phyloP scores from a whole-genome alignment of 2,329 filamentous ascomycete genomes.

The Cytospora chrysosperma region DNA sequence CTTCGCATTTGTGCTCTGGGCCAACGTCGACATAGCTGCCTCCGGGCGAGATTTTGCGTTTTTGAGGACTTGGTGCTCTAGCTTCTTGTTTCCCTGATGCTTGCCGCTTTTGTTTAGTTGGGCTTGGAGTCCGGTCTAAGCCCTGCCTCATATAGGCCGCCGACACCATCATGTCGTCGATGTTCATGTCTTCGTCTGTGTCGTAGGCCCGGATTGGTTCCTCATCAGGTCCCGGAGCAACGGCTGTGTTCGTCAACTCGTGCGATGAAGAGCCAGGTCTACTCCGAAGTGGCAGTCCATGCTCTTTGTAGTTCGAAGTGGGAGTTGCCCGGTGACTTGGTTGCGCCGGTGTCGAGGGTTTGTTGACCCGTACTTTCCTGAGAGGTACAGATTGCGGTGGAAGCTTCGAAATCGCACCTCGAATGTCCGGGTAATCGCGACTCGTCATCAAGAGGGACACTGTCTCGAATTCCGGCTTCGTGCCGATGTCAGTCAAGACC shows the following conservation, averaged over 20 bases:
- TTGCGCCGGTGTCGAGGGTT: not conserved
- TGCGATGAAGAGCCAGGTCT: not conserved
- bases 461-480: not conserved
- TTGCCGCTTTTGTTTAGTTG: not conserved
- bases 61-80: not conserved
- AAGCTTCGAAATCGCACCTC: not conserved
- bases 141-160: not conserved
- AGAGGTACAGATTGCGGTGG: not conserved
- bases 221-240: not conserved
- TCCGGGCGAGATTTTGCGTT: not conserved
- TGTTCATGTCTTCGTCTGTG: not conserved
- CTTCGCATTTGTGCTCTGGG: no score
- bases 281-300: not conserved
- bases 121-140: not conserved
- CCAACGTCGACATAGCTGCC: not conserved
- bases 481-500: conserved; percentile 5
- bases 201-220: not conserved
- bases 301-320: not conserved
- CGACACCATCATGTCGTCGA: not conserved
- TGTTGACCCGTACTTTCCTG: not conserved
- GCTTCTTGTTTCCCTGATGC: not conserved
- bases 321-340: not conserved
- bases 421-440: not conserved
- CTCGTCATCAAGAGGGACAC: conserved; percentile 14
- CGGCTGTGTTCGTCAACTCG: not conserved